phyloP scores from a whole-genome alignment of 2,329 filamentous ascomycete genomes.

The Scedosporium boydii region DNA sequence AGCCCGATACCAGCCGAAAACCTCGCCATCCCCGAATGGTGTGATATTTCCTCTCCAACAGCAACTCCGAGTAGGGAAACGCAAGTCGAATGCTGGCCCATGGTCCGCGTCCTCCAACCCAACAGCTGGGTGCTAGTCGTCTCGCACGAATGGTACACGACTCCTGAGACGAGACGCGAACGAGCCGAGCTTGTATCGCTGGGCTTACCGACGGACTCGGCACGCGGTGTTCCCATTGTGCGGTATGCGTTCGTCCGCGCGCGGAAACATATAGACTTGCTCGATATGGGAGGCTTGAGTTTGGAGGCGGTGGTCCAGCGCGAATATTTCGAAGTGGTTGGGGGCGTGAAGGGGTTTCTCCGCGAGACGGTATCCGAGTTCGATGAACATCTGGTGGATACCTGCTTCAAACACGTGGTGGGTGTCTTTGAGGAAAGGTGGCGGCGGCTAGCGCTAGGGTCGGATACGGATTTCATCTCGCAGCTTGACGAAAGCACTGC shows the following conservation, averaged over 20 bases:
- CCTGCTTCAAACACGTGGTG: neutral
- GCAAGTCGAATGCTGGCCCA: neutral
- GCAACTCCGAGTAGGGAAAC: neutral
- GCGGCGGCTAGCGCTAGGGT: neutral
- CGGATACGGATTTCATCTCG: neutral
- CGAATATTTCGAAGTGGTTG: neutral
- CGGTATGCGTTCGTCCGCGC: neutral
- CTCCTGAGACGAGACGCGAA: neutral
- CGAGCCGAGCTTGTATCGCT: neutral
- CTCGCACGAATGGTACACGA: slow-evolving; percentile 3
- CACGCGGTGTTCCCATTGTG: neutral
- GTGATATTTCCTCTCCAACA: too few relatives aligned
- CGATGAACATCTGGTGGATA: neutral
- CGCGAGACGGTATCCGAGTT: neutral
- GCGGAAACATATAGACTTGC: neutral
- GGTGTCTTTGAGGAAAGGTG: neutral
- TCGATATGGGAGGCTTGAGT: neutral
- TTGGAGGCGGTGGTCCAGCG: neutral
- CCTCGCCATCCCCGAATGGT: neutral
- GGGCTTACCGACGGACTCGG: neutral
- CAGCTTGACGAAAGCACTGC: neutral
- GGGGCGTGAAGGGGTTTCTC: neutral
- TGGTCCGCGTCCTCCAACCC: neutral
- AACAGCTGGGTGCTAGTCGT: slow-evolving; percentile 4
- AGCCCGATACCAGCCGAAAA: neutral